Evolutionary conservation across 805 yeast genomes (phyloP), one percentile per base, ranked within the genome.

Genomic region (Metschnikowia koreensis): DNA sequence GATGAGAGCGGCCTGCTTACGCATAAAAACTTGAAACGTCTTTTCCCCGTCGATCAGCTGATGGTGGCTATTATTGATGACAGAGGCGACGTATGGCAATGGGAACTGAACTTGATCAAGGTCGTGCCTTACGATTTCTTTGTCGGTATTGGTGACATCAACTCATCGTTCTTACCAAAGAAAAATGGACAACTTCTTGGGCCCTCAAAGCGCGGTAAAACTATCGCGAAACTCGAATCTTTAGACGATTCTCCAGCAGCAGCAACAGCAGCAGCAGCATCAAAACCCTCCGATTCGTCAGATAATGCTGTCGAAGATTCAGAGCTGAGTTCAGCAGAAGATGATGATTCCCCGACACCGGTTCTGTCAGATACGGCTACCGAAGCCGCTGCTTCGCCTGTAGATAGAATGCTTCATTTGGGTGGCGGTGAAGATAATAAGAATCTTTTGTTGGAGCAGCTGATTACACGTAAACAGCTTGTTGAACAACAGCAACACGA

Each of bases 71-170:
- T 94, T 43, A 94, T 94, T 53, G 99, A 94, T 68, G 99, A 94
- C 67, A 81, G 99, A 66, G 99, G 97, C 2, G 99, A 94, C 67
- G 99, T 94, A 17, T 94, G 99, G 99, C 89, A 88, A 63, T 94
- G 99, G 99, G 88, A 90, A 59, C 84, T 87, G 11, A 92, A 94
- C 65, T 73, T 94, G 60, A 83, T 94, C 52, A 89, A 93, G 68
- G 98, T 93, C 6, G 87, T 91, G 1, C 99, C 99, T 0, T 94
- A 90, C 66, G 96, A 89, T 66, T 94, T 94, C 62, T 94, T 94
- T 62, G 96, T 92, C 37, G 98, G 98, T 10, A 90, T 93, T 51
- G 99, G 99, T 29, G 99, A 94, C 72, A 94, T 94, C 63, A 94
- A 94, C 63, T 89, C 97, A 17, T 86, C 90, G 58, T 91, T 91